These are phyloP conservation scores for Castanea mollissima DNA, from an alignment of 306 rosid species.

Conservation along the genomic window DNA sequence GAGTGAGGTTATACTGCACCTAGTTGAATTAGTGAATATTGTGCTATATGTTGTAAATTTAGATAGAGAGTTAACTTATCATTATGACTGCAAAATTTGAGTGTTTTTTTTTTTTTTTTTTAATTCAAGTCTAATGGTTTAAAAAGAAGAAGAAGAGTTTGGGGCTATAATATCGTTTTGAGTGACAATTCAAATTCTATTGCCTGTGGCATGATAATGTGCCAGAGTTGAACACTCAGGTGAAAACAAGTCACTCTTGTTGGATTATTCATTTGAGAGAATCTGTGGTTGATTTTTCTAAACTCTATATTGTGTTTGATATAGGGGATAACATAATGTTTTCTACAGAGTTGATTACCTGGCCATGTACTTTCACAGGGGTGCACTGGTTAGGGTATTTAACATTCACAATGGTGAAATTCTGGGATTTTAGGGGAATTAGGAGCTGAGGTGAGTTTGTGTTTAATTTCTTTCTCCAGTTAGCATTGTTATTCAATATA, in stretches of 20 bases:
- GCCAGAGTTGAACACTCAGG: too few species aligned
- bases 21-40: neutral
- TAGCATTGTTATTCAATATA: neutral
- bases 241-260: too few species aligned
- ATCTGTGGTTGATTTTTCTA: too few species aligned
- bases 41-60: neutral
- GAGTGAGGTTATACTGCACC: neutral
- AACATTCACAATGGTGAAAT: neutral
- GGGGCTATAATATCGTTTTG: neutral
- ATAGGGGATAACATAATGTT: neutral
- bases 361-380: neutral
- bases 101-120: neutral
- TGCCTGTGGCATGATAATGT: too few species aligned
- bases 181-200: too few species aligned
- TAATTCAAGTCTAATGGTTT: neutral
- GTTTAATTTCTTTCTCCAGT: neutral
- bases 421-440: neutral
- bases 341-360: conserved; percentile 2
- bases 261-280: too few species aligned
- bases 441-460: neutral
- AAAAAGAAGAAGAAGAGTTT: neutral
- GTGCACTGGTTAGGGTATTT: neutral
- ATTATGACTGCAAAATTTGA: neutral
- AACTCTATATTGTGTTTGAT: neutral
- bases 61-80: neutral